phyloP scores from a whole-genome alignment of 192 early-diverging fungal species.

The Mortierella hygrophila region DNA sequence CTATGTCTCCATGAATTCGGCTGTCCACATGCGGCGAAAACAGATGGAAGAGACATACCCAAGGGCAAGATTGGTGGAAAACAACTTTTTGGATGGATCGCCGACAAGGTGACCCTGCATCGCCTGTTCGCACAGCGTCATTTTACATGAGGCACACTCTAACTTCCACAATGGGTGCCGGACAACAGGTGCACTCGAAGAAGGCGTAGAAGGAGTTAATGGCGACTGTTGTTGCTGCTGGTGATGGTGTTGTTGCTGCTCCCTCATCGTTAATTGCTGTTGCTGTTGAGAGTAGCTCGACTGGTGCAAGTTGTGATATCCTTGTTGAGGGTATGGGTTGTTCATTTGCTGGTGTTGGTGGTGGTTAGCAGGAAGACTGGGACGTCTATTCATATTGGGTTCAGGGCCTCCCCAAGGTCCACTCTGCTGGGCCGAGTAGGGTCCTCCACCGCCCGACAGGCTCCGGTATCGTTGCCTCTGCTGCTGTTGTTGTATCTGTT shows the following conservation, averaged over 20 bases:
- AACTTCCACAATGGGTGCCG: constrained; percentile 49
- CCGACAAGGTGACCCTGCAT: constrained; percentile 50
- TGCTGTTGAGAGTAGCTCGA: constrained; percentile 38
- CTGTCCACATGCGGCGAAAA: too few species aligned
- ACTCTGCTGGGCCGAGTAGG: neutral
- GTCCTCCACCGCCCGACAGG: constrained; percentile 20
- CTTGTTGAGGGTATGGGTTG: constrained; percentile 14
- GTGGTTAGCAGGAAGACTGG: constrained; percentile 36
- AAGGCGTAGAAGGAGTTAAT: constrained; percentile 36
- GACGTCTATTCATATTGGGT: constrained; percentile 25
- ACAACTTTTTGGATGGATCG: constrained; percentile 46
- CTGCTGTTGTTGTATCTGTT: constrained; percentile 15
- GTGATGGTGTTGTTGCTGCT: constrained; percentile 11
- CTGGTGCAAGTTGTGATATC: constrained; percentile 20
- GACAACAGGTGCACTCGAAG: constrained; percentile 31
- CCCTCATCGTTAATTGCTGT: constrained; percentile 15
- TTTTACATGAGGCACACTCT: constrained; percentile 43
- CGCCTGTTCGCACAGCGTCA: constrained; percentile 40
- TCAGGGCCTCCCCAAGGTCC: constrained; percentile 25
- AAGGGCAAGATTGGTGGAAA: constrained; percentile 42
- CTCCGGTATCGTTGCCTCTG: constrained; percentile 34
- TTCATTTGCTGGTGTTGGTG: constrained; percentile 19
- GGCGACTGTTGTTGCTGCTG: constrained; percentile 9
- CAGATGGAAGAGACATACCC: constrained; percentile 14
- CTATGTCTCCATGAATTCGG: too few species aligned